Conservation (phyloP, 179 eudicot genomes). For the Silene coronaria region DNA sequence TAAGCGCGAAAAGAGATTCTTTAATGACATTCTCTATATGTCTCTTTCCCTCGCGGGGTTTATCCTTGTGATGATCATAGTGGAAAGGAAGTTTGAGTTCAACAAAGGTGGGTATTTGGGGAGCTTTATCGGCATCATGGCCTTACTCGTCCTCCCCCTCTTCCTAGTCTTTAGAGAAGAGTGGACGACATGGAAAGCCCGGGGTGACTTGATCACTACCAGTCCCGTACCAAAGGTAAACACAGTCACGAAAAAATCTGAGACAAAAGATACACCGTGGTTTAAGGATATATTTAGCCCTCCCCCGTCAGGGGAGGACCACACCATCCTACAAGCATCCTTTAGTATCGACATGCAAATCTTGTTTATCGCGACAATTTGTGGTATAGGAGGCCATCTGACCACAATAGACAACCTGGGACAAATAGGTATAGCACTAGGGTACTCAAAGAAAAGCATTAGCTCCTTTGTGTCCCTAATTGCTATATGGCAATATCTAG, state of each 20-base stretch:
- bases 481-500: constrained; percentile 31
- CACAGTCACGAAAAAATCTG: not conserved
- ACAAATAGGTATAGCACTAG: constrained; percentile 29
- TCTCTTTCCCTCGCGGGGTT: constrained; percentile 27
- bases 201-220: not conserved
- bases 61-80: constrained; percentile 18
- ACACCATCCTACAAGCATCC: constrained; percentile 28
- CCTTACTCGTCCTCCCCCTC: constrained; percentile 22
- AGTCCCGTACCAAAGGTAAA: constrained; percentile 8
- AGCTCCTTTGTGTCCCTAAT: constrained; percentile 28
- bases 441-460: constrained; percentile 27
- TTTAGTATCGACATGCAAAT: constrained; percentile 31
- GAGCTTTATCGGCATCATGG: constrained; percentile 9
- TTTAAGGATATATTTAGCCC: constrained; percentile 20
- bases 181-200: not conserved
- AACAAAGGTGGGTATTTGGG: constrained; percentile 17
- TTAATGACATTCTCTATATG: constrained; percentile 20
- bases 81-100: constrained; percentile 16
- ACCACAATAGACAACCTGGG: constrained; percentile 30
- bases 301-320: constrained; percentile 25
- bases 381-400: constrained; percentile 29
- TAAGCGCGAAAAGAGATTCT: constrained; percentile 25
- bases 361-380: constrained; percentile 25
- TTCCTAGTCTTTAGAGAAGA: constrained; percentile 25
- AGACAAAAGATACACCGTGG: not conserved